Percentiles rank a stretch among this genome's conserved stretches.
Evolutionary conservation across 768 basidiomycete species (phyloP).

Genomic region (Xerocomus potaroensis): DNA sequence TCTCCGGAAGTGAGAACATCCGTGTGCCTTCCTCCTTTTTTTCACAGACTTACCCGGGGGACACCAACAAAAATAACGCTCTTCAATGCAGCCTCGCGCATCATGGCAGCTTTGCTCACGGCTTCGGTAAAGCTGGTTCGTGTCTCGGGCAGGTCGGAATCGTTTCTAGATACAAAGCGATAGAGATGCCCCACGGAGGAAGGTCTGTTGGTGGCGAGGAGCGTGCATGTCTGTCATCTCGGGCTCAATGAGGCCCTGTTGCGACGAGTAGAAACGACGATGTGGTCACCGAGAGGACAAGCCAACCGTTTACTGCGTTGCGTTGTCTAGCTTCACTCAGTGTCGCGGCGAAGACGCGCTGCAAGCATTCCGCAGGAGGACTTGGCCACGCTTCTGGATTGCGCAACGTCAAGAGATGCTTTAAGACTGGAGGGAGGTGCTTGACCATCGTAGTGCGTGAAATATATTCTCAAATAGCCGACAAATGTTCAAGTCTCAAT

Average conservation of each 20-base stretch:
- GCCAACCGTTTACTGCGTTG: slow-evolving; percentile 74
- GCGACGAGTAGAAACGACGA: slow-evolving; percentile 9
- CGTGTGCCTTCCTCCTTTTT: background rate
- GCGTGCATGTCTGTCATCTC: slow-evolving; percentile 66
- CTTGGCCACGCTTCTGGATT: slow-evolving; percentile 56
- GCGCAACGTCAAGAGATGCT: slow-evolving; percentile 66
- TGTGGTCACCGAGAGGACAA: slow-evolving; percentile 64
- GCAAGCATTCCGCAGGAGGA: slow-evolving; percentile 51
- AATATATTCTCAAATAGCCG: too few species aligned
- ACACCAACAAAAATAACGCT: slow-evolving; percentile 87
- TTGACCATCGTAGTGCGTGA: slow-evolving; percentile 28
- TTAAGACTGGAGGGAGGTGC: slow-evolving; percentile 60
- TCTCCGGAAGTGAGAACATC: slow-evolving; percentile 1
- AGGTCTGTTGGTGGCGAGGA: slow-evolving; percentile 80
- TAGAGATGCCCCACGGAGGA: slow-evolving; percentile 77
- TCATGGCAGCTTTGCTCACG: slow-evolving; percentile 72
- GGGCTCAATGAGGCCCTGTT: slow-evolving; percentile 23
- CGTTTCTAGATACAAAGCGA: slow-evolving; percentile 61
- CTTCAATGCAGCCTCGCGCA: slow-evolving; percentile 88
- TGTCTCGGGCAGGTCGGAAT: slow-evolving; percentile 37
- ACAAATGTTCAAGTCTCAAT: background rate
- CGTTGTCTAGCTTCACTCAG: slow-evolving; percentile 58
- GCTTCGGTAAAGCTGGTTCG: slow-evolving; percentile 48
- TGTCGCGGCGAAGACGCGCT: slow-evolving; percentile 56
- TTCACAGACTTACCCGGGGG: slow-evolving; percentile 56